Base-by-base conservation (phyloP, 306 rosid genomes). In the Prinsepia uniflora region DNA sequence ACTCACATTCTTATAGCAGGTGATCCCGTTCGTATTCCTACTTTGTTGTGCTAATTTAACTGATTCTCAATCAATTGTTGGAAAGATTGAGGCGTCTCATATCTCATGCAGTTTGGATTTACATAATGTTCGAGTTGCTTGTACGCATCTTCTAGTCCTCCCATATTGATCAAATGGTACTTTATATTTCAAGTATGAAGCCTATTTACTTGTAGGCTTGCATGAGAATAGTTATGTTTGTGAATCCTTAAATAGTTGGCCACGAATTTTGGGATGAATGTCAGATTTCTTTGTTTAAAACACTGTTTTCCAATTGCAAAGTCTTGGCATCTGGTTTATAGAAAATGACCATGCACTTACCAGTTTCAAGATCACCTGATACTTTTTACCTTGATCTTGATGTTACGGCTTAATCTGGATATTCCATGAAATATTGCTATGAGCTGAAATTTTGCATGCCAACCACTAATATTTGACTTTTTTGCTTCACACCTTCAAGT, bases 1-100 rank as follows among this genome's bases (percentile, higher is more conserved):
- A 89, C 44, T 86, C 91, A 57, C 68, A 86, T 78, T 81, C 96
- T 10, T 45, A 81, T 64, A 85, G 89, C 97, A 91, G 97, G 97
- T 95, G 95, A 91, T 72, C 90, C 89, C 77, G 91, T 89, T 89
- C 78, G 43, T 65, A 46, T 80, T 78, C 75, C 72, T 71, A 36
- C 72, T 70, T 77, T 49, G n/a, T 78, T 77, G 19, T 70, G 58
- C n/a, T 81, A 69, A n/a, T 55, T 54, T 49, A 55, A 65, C 44
- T 68, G 56, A 70, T 72, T 67, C 61, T 20, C 34, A 57, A 57
- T 54, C 59, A 55, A 67, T 67, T 72, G 57, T 61, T 60, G 65
- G 49, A 82, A 68, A 72, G 61, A 76, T 40, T 72, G 84, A 67
- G 73, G 81, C 56, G 53, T 79, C 44, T 3, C 53, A 11, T 77